Percentiles rank a stretch among this genome's conserved stretches.
These are phyloP conservation scores for Exophiala oligosperma DNA, from an alignment of 2,329 filamentous ascomycete species.

Conservation along the genomic window DNA sequence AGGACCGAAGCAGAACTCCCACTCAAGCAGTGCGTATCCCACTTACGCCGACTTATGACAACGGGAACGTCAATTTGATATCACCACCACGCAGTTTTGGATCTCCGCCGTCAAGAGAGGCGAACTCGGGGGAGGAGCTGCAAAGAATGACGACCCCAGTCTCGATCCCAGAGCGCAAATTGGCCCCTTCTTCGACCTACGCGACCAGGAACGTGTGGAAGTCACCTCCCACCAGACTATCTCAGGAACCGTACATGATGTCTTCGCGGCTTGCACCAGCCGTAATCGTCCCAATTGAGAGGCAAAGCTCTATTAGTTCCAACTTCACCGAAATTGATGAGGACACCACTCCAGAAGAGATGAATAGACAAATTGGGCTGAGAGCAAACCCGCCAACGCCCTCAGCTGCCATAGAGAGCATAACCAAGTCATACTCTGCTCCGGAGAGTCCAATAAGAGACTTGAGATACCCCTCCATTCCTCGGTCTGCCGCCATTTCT, in stretches of 20 bases:
- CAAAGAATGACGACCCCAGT: not conserved
- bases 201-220: conserved; percentile 18
- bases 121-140: not conserved
- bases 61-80: conserved; percentile 22
- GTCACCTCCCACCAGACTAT: conserved; percentile 11
- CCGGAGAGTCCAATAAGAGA: conserved; percentile 24
- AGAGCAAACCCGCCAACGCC: conserved; percentile 26
- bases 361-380: conserved; percentile 19
- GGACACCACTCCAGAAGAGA: conserved; percentile 23
- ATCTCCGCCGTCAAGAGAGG: not conserved
- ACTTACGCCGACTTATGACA: conserved; percentile 30
- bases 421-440: conserved; percentile 30
- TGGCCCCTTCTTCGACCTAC: conserved; percentile 22
- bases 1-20: conserved; percentile 28
- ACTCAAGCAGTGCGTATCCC: conserved; percentile 38
- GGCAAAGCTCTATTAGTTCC: conserved; percentile 27
- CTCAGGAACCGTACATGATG: conserved; percentile 8
- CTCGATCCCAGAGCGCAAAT: conserved; percentile 17
- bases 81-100: conserved; percentile 6
- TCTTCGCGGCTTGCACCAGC: conserved; percentile 2
- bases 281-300: conserved; percentile 1
- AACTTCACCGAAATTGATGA: conserved; percentile 33
- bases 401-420: conserved; percentile 20
- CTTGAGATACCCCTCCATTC: conserved; percentile 28
- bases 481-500: conserved; percentile 27